Evolutionary conservation across 257 asterid genomes (phyloP), one percentile per base, ranked within the genome.

Genomic region (Nicotiana knightiana): DNA sequence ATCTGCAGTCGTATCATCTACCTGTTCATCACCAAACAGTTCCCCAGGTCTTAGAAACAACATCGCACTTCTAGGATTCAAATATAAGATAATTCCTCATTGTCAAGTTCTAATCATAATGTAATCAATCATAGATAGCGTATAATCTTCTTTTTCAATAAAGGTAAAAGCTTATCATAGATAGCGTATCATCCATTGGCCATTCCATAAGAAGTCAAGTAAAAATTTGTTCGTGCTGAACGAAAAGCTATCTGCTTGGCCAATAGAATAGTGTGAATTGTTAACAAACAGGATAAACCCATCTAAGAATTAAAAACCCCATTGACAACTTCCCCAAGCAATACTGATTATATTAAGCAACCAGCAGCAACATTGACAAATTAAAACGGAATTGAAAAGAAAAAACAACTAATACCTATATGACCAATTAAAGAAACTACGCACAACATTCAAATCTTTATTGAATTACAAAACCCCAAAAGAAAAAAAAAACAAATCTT

Each of bases 1-100:
- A 89, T 94, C 99, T 0, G 98, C 99, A 2, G 98, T 89, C 75
- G 62, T 62, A 71, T 94, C 98, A 80, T 96, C 99, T 80, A 96
- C 82, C 98, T 96, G 97, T 58, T 62, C 88, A 87, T 46, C 83
- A 68, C 12, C 55, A 66, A 66, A 46, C 26, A 66, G 4, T 53
- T 80, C 53, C 53, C 71, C 48, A 64, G 18, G 46, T 66, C 26
- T 79, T 62, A 79, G 76, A 21, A 37, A 30, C 68, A 79, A 24
- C 62, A 48, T 17, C 9, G 17, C 62, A 28, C 24, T 53, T 75
- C 64, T 75, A 28, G 2, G 48, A 75, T 75, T 75, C 46, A 75
- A 75, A 15, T 8, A 51, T 9, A 75, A 26, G 64, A 28, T 28
- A 26, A 35, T 75, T 75, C 17, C 46, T 26, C 63, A 26, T 12